phyloP scores from a whole-genome alignment of 441 rosid genomes.

The Mallotus japonicus region DNA sequence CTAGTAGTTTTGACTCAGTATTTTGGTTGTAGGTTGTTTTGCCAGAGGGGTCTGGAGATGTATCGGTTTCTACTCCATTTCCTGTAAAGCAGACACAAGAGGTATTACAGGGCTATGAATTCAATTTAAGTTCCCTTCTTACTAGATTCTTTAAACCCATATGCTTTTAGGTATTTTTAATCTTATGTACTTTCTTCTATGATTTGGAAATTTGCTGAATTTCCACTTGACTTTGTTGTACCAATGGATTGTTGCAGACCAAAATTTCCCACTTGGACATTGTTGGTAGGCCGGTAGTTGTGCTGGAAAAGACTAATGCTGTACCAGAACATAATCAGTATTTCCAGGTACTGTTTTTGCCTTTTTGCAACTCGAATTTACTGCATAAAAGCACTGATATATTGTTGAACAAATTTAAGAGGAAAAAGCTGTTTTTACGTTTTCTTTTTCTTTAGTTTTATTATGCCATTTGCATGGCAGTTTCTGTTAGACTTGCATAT shows the following conservation, averaged over 20 bases:
- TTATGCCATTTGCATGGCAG: neutral
- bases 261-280: slow-evolving; percentile 85
- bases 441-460: neutral
- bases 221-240: slow-evolving; percentile 6
- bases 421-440: neutral
- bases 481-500: neutral
- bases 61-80: slow-evolving; percentile 73
- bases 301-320: slow-evolving; percentile 70
- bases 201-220: neutral
- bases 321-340: slow-evolving; percentile 88
- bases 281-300: slow-evolving; percentile 82
- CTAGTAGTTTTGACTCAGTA: slow-evolving; percentile 18
- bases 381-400: neutral
- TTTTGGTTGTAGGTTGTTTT: slow-evolving; percentile 67
- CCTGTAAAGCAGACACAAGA: slow-evolving; percentile 66
- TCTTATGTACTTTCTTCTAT: slow-evolving; percentile 9
- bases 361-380: slow-evolving; percentile 2
- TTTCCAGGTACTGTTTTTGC: slow-evolving; percentile 63
- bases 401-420: neutral
- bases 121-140: slow-evolving; percentile 1
- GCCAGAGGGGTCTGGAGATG: slow-evolving; percentile 82
- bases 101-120: slow-evolving; percentile 42
- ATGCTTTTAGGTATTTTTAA: neutral
- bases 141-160: neutral
- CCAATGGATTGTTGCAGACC: slow-evolving; percentile 42